Conservation (phyloP, 2,329 filamentous ascomycete species). For the Aspergillus pseudonomiae region DNA sequence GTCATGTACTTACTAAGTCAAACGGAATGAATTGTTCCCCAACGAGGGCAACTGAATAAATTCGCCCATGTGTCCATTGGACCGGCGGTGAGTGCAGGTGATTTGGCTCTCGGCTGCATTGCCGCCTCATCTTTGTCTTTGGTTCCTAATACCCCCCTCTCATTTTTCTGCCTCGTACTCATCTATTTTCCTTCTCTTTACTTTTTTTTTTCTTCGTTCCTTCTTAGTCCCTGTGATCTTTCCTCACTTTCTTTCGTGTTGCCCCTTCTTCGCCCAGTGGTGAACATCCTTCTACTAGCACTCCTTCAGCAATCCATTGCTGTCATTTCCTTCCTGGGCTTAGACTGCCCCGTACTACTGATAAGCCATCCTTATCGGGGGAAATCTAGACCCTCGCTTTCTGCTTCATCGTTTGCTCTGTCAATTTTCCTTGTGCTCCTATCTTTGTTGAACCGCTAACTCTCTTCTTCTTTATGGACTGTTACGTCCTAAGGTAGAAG, state of each 20-base stretch:
- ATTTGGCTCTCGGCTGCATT: conserved; percentile 23
- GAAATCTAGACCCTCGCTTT: conserved; percentile 15
- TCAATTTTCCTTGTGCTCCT: conserved; percentile 10
- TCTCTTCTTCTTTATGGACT: background rate
- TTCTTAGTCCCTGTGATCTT: conserved; percentile 8
- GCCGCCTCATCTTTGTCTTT: conserved; percentile 22
- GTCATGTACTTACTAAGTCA: background rate
- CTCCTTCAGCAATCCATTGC: background rate
- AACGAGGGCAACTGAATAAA: background rate
- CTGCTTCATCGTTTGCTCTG: conserved; percentile 8
- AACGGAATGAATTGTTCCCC: background rate
- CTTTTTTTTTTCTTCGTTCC: conserved; percentile 9
- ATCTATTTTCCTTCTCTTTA: conserved; percentile 14
- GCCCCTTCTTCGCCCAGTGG: conserved; percentile 5
- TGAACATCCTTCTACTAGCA: conserved; percentile 15
- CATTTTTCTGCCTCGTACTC: conserved; percentile 4
- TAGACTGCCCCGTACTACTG: conserved; percentile 14
- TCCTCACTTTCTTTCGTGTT: conserved; percentile 7
- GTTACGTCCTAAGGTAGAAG: background rate
- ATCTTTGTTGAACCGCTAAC: background rate
- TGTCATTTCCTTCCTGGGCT: conserved; percentile 16
- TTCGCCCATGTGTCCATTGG: background rate
- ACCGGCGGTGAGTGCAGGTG: conserved; percentile 25
- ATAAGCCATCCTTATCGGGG: conserved; percentile 23
- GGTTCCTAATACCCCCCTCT: conserved; percentile 7